These are phyloP conservation scores for Fusarium virguliforme DNA, from an alignment of 2,329 filamentous ascomycete genomes.

Conservation along the genomic window DNA sequence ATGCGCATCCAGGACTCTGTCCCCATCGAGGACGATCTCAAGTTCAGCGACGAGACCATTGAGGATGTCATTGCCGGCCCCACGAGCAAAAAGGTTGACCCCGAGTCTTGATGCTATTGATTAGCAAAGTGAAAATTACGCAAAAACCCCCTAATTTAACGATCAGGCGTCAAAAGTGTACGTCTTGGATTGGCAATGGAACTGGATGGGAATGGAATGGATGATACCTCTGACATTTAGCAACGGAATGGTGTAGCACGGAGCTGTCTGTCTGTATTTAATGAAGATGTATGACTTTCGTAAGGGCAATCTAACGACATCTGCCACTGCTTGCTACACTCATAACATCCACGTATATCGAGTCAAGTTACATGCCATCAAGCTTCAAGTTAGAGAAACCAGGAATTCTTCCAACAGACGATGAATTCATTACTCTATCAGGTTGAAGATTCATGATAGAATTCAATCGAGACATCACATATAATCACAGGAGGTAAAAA, in stretches of 20 bases:
- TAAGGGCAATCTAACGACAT: too few relatives aligned
- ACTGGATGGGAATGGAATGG: slow-evolving; percentile 1
- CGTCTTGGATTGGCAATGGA: slow-evolving; percentile 5
- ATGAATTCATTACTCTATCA: not conserved
- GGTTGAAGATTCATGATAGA: not conserved
- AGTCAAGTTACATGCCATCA: too few relatives aligned
- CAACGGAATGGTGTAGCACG: slow-evolving; percentile 11
- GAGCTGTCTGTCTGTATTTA: slow-evolving; percentile 4
- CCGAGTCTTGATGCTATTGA: slow-evolving; percentile 31
- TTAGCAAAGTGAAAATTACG: slow-evolving; percentile 2
- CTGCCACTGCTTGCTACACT: too few relatives aligned
- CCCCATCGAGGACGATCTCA: slow-evolving; percentile 83
- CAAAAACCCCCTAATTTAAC: slow-evolving; percentile 24
- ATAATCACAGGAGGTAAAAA: not conserved
- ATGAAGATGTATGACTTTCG: slow-evolving; percentile 11
- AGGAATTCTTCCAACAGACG: too few relatives aligned
- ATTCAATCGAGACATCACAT: not conserved
- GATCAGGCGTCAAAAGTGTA: slow-evolving; percentile 17
- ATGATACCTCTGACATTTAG: slow-evolving; percentile 10
- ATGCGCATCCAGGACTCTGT: slow-evolving; percentile 84
- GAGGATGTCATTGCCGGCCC: slow-evolving; percentile 71
- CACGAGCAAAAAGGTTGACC: slow-evolving; percentile 36
- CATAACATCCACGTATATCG: too few relatives aligned
- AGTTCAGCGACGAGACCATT: slow-evolving; percentile 87
- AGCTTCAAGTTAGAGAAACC: too few relatives aligned